These are phyloP conservation scores for Claviceps sp. DNA, from an alignment of 2,329 filamentous ascomycete genomes.

Conservation along the genomic window DNA sequence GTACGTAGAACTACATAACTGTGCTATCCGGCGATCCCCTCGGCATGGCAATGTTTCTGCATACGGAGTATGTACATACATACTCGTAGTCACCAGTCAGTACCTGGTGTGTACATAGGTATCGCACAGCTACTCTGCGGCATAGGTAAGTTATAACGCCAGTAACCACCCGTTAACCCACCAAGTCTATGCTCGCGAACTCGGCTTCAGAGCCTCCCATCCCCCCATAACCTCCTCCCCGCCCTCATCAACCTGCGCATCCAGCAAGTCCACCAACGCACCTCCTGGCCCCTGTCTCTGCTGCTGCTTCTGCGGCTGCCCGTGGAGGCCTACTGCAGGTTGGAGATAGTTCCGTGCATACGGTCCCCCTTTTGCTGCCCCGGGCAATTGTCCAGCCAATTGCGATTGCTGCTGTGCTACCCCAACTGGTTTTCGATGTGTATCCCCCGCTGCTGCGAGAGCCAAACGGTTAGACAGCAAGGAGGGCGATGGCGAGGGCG, in stretches of 20 bases:
- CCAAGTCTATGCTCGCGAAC: constrained; percentile 11
- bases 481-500: neutral
- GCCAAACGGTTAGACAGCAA: constrained; percentile 6
- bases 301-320: neutral
- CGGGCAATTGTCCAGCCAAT: neutral
- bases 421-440: neutral
- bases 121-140: too few species aligned
- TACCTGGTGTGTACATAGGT: too few species aligned
- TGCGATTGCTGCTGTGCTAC: constrained; percentile 1
- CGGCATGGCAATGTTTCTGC: too few species aligned
- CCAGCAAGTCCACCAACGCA: constrained; percentile 25
- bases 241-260: constrained; percentile 34
- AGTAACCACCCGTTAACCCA: too few species aligned
- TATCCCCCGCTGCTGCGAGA: too few species aligned
- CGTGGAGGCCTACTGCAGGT: neutral
- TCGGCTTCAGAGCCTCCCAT: constrained; percentile 44
- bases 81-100: too few species aligned
- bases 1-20: too few species aligned
- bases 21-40: too few species aligned
- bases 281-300: neutral
- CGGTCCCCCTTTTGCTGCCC: constrained; percentile 9
- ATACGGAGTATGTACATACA: too few species aligned
- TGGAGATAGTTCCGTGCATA: neutral
- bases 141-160: too few species aligned
- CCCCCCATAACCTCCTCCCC: constrained; percentile 29